A percentile compares a stretch with the other conserved stretches of the same genome.
phyloP scores from a whole-genome alignment of 23 red algal genomes.

The Gracilaria gracilis region DNA sequence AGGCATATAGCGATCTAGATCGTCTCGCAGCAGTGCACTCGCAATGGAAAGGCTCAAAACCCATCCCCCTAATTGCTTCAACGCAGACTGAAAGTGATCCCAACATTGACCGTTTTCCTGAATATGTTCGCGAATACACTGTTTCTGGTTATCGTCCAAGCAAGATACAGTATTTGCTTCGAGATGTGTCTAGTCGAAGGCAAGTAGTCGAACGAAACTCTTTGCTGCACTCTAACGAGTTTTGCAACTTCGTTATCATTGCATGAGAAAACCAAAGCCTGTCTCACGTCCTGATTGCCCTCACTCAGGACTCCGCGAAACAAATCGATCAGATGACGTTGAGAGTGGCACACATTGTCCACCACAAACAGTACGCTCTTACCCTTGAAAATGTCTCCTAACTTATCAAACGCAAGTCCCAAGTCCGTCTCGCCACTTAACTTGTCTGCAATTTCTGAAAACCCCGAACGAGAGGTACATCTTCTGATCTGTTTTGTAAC shows the following conservation, averaged over 20 bases:
- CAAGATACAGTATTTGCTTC: neutral
- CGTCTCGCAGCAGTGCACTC: neutral
- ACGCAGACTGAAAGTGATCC: neutral
- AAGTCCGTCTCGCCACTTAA: neutral
- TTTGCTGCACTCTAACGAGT: neutral
- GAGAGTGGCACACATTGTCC: neutral
- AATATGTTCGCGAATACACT: neutral
- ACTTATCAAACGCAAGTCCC: neutral
- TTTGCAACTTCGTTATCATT: neutral
- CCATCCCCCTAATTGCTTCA: slow-evolving; percentile 3
- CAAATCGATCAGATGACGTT: too few species aligned
- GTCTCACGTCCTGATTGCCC: neutral
- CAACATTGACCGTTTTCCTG: neutral
- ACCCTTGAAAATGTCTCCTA: neutral
- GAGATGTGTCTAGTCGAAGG: neutral
- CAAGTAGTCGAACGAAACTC: neutral
- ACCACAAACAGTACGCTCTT: neutral
- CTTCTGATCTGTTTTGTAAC: neutral
- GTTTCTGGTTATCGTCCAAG: neutral
- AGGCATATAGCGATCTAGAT: neutral
- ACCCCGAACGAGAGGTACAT: neutral
- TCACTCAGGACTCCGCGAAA: too few species aligned
- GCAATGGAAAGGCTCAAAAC: neutral
- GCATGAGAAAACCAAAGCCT: neutral
- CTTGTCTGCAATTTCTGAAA: neutral